These are phyloP conservation scores for Daedalea quercina DNA, from an alignment of 768 basidiomycete genomes.

Conservation along the genomic window DNA sequence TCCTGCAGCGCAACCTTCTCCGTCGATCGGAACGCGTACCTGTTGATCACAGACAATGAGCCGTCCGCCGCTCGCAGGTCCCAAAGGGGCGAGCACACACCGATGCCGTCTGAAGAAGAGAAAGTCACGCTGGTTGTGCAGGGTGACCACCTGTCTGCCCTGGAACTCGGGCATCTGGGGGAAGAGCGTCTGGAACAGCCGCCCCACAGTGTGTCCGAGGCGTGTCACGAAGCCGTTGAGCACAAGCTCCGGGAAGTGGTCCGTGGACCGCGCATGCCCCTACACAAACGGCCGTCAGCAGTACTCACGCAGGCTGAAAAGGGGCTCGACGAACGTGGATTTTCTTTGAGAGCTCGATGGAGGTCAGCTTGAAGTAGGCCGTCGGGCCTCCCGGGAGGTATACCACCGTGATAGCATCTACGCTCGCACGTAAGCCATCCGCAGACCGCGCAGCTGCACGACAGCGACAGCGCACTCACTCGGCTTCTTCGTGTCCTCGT, in stretches of 20 bases:
- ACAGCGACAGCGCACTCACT: conserved; percentile 45
- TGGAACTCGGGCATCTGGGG: conserved; percentile 93
- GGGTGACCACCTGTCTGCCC: conserved; percentile 92
- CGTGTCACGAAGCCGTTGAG: conserved; percentile 92
- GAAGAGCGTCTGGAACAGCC: conserved; percentile 95
- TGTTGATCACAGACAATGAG: conserved; percentile 21
- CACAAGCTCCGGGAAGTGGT: conserved; percentile 92
- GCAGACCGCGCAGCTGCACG: too few species aligned
- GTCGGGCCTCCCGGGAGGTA: conserved; percentile 90
- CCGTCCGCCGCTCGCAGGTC: not conserved
- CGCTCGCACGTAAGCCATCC: too few species aligned
- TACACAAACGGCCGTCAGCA: conserved; percentile 23
- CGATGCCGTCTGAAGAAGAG: conserved; percentile 95
- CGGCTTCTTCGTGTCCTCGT: conserved; percentile 91
- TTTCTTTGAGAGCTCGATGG: conserved; percentile 76
- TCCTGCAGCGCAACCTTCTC: conserved; percentile 93
- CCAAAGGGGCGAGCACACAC: conserved; percentile 32
- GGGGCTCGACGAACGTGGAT: conserved; percentile 60
- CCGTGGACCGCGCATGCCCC: conserved; percentile 90
- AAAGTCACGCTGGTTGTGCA: conserved; percentile 98
- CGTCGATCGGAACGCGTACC: conserved; percentile 87
- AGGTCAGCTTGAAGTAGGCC: conserved; percentile 92
- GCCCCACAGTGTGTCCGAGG: conserved; percentile 87
- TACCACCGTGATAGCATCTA: conserved; percentile 90
- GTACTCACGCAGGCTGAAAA: not conserved